Conservation (phyloP, 2,329 filamentous ascomycete species). For the Talaromyces sp. region DNA sequence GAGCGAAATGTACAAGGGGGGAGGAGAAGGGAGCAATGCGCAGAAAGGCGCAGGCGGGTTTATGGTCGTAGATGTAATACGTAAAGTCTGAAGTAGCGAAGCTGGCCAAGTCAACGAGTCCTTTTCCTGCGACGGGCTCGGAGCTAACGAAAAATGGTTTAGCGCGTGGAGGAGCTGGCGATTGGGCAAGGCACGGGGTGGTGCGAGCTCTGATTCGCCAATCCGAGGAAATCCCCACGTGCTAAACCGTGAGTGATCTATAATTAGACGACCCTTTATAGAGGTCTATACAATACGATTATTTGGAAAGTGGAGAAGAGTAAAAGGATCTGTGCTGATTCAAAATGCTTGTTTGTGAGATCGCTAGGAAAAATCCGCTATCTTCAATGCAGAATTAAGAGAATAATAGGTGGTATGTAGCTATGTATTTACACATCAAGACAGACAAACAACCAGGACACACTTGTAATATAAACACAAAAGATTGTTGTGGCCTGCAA, state of each 20-base stretch:
- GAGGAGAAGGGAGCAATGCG: constrained; percentile 3
- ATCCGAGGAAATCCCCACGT: not conserved
- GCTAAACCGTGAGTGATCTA: constrained; percentile 2
- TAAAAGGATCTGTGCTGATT: not conserved
- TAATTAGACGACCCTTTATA: constrained; percentile 6
- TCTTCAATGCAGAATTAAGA: not conserved
- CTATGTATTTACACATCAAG: not conserved
- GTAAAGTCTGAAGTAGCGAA: constrained; percentile 4
- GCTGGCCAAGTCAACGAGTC: not conserved
- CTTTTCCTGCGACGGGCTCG: not conserved
- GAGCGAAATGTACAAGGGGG: constrained; percentile 1
- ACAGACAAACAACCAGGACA: not conserved
- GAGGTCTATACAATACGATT: not conserved
- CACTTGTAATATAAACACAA: not conserved
- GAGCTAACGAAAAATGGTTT: not conserved
- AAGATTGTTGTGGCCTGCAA: not conserved
- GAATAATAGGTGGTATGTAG: not conserved
- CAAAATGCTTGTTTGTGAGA: not conserved
- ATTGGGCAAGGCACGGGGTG: not conserved
- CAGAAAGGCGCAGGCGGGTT: not conserved
- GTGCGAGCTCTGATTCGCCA: not conserved
- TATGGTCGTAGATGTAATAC: not conserved
- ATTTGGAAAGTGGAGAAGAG: not conserved
- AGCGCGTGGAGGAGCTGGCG: not conserved
- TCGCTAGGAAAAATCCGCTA: not conserved